phyloP scores from a whole-genome alignment of 179 eudicot genomes.

The Dionaea muscipula region DNA sequence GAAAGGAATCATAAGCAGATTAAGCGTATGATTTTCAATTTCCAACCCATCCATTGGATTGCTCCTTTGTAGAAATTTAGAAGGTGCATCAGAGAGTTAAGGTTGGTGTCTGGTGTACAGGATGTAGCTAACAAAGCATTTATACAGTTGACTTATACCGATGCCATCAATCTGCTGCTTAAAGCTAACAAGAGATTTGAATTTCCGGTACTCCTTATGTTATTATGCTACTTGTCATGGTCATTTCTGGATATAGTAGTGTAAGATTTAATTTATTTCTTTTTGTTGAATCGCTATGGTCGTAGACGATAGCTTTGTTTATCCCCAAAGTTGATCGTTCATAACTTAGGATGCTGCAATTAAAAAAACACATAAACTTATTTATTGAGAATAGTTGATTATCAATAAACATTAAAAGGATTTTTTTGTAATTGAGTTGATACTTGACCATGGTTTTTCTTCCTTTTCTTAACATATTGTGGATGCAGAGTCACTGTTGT shows the following conservation, averaged over 20 bases:
- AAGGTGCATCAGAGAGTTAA: neutral
- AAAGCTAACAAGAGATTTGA: conserved; percentile 76
- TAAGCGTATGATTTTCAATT: conserved; percentile 41
- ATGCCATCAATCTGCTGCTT: conserved; percentile 72
- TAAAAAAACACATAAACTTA: too few species aligned
- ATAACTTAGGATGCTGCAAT: too few species aligned
- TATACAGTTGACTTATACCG: conserved; percentile 84
- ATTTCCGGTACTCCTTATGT: conserved; percentile 85
- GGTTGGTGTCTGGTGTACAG: conserved; percentile 27
- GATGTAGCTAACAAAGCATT: conserved; percentile 74
- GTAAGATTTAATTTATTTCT: too few species aligned
- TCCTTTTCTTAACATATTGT: conserved; percentile 9
- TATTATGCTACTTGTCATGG: too few species aligned
- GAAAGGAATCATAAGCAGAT: conserved; percentile 72
- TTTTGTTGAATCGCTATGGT: too few species aligned
- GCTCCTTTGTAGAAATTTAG: neutral
- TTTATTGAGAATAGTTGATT: too few species aligned
- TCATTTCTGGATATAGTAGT: too few species aligned
- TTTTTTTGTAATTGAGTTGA: neutral
- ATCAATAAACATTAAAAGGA: too few species aligned
- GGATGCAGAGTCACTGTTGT: conserved; percentile 86
- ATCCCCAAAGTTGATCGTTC: too few species aligned
- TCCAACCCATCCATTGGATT: neutral
- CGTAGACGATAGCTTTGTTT: too few species aligned
- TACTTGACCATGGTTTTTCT: conserved; percentile 12